Evolutionary conservation across 148 eudicot genomes (phyloP), one percentile per base, ranked within the genome.

Genomic region (Fagopyrum tataricum): DNA sequence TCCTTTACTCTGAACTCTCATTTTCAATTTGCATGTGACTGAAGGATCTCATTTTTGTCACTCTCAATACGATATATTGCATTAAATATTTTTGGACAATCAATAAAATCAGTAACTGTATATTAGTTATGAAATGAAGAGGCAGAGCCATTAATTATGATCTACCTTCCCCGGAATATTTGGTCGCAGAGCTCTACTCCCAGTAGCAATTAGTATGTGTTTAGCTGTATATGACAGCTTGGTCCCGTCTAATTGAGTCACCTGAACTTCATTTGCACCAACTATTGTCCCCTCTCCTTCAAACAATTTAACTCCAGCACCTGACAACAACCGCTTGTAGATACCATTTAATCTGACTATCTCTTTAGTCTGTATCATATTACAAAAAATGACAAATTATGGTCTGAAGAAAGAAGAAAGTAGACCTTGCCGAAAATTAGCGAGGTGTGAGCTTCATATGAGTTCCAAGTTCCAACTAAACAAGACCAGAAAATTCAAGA

Each of bases 221-320:
- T 88, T 95, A 71, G 97, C 93, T 5, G 98, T 87, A 78, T 90
- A 95, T 49, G 81, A 81, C 68, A 95, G 75, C 77, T 90, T 95
- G 17, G 98, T 95, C 7, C 98, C 98, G 82, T 95, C 98, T 51
- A 86, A 64, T 81, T 95, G 98, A 12, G 81, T 95, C 78, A 95
- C 85, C 77, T 91, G 92, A 52, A 95, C 96, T 77, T n/a, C n/a
- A n/a, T n/a, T n/a, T n/a, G n/a, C n/a, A n/a, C n/a, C n/a, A n/a
- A n/a, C n/a, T n/a, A n/a, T 95, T 79, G 76, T 91, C 73, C 98
- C 98, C 81, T 91, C 98, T 72, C 98, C 98, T 88, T 95, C 98
- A 76, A 78, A 95, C 70, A 95, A 81, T 78, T 95, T 95, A 67
- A 91, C 98, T 75, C 93, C 97, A 47, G 98, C 82, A 87, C 90